Conservation (phyloP, 2,329 filamentous ascomycete species). For the Botrytis hyacinthi region DNA sequence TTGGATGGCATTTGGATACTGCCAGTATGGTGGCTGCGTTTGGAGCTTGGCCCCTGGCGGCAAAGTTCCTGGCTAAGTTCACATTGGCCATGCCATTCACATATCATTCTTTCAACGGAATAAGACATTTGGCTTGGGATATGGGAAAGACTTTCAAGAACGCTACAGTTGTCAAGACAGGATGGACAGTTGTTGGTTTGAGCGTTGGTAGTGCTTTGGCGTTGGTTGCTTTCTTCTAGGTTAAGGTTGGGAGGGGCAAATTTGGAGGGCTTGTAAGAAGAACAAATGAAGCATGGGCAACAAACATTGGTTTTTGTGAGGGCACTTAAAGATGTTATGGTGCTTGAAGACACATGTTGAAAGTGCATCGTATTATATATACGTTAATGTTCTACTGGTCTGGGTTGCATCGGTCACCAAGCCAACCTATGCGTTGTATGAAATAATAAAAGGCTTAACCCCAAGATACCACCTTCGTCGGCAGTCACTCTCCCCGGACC, state of each 20-base stretch:
- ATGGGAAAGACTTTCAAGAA: conserved; percentile 60
- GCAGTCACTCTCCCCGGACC: background rate
- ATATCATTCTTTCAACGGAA: conserved; percentile 66
- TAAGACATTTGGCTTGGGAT: conserved; percentile 73
- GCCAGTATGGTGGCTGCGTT: conserved; percentile 63
- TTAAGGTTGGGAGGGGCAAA: background rate
- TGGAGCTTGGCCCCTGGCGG: conserved; percentile 56
- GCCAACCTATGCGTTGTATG: background rate
- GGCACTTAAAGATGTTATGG: background rate
- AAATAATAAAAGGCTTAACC: background rate
- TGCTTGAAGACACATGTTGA: background rate
- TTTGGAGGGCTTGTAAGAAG: background rate
- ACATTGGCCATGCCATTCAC: conserved; percentile 62
- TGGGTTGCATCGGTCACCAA: background rate
- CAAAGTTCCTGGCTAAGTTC: conserved; percentile 60
- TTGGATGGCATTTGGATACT: conserved; percentile 68
- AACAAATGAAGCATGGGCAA: conserved; percentile 3
- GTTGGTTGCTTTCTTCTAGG: conserved; percentile 35
- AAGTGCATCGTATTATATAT: background rate
- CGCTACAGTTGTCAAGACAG: conserved; percentile 61
- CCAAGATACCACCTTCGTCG: background rate
- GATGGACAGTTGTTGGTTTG: conserved; percentile 61
- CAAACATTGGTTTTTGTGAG: background rate
- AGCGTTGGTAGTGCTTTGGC: conserved; percentile 48
- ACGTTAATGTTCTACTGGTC: background rate